phyloP scores from a whole-genome alignment of 2,329 filamentous ascomycete species.

The Didymella pinodella region DNA sequence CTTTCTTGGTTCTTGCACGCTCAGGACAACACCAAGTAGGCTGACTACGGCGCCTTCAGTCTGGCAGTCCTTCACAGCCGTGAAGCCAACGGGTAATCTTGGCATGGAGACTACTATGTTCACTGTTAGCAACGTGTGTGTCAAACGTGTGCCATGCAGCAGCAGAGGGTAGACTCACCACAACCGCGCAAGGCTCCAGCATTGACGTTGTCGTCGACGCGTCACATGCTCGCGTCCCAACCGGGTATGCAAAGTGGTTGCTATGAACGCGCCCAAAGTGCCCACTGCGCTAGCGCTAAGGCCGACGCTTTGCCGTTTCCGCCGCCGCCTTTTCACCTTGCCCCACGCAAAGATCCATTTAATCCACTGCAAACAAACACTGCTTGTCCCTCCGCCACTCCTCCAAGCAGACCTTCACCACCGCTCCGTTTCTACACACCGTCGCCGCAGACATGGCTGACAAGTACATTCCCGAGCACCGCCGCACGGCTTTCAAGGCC shows the following conservation, averaged over 20 bases:
- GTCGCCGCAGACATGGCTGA: slow-evolving; percentile 79
- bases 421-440: slow-evolving; percentile 24
- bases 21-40: slow-evolving; percentile 75
- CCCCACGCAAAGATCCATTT: slow-evolving; percentile 43
- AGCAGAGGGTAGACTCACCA: background rate
- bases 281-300: slow-evolving; percentile 27
- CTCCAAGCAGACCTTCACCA: slow-evolving; percentile 22
- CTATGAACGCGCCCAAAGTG: slow-evolving; percentile 22
- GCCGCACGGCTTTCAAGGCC: slow-evolving; percentile 99
- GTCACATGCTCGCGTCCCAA: slow-evolving; percentile 17
- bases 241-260: slow-evolving; percentile 21
- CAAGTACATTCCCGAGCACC: slow-evolving; percentile 99
- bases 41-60: slow-evolving; percentile 53
- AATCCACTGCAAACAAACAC: slow-evolving; percentile 46
- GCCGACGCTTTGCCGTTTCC: slow-evolving; percentile 43
- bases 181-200: background rate
- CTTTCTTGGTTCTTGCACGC: slow-evolving; percentile 62
- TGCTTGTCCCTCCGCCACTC: slow-evolving; percentile 25
- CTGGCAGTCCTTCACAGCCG: slow-evolving; percentile 54
- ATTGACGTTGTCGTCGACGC: slow-evolving; percentile 2
- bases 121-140: background rate
- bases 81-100: slow-evolving; percentile 50
- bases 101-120: slow-evolving; percentile 8
- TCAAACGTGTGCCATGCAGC: background rate
- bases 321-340: slow-evolving; percentile 45